Evolutionary conservation across 176 grass and related monocot species (phyloP).

Genomic region (Areca catechu): DNA sequence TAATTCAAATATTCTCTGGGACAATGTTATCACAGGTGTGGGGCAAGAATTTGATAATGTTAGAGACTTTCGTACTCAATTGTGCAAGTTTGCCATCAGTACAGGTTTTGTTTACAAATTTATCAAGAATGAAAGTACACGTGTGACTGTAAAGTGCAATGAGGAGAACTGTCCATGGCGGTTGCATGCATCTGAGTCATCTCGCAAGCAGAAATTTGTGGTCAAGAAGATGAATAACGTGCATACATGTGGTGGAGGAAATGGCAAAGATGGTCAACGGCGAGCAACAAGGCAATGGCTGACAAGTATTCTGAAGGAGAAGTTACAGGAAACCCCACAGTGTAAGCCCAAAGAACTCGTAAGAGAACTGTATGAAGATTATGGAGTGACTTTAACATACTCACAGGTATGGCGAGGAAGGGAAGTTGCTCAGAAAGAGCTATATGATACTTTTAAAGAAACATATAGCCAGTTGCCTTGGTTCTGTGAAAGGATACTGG

Average conservation of each 20-base stretch:
- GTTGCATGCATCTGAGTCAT: constrained; percentile 88
- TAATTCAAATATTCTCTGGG: constrained; percentile 24
- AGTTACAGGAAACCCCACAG: too few relatives aligned
- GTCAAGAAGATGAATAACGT: constrained; percentile 90
- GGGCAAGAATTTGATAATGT: constrained; percentile 98
- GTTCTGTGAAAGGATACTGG: constrained; percentile 74
- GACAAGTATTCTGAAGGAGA: constrained; percentile 85
- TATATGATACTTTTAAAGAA: constrained; percentile 79
- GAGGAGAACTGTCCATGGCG: constrained; percentile 70
- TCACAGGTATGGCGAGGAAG: constrained; percentile 80
- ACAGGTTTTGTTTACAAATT: constrained; percentile 85
- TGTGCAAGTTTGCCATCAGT: constrained; percentile 82
- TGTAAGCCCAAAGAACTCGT: too few relatives aligned
- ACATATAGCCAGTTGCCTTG: constrained; percentile 82
- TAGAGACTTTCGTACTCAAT: constrained; percentile 84
- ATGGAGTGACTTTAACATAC: too few relatives aligned
- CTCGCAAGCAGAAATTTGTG: constrained; percentile 82
- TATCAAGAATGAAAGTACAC: constrained; percentile 85
- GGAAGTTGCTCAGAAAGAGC: constrained; percentile 82
- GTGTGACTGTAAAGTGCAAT: constrained; percentile 81
- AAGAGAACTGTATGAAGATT: too few relatives aligned
- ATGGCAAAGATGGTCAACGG: constrained; percentile 56
- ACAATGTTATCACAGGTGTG: constrained; percentile 66
- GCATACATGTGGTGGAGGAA: constrained; percentile 73
- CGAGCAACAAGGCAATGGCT: constrained; percentile 86